Conservation (phyloP, 2,329 filamentous ascomycete genomes). For the Exophiala phaeomuriformis region DNA sequence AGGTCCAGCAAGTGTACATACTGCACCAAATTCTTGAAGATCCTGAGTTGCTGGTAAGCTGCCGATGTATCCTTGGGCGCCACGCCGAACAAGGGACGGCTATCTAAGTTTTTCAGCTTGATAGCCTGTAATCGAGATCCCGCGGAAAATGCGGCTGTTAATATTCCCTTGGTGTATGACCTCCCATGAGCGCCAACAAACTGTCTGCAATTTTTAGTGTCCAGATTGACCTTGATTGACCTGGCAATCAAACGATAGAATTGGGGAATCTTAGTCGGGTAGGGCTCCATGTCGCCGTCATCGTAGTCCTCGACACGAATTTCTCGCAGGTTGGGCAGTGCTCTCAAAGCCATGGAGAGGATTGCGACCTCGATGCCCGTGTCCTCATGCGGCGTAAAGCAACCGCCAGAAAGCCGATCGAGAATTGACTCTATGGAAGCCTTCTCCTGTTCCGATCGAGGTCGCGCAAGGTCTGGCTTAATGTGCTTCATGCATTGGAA, state of each 20-base stretch:
- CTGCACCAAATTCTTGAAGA: conserved; percentile 13
- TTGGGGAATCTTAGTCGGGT: conserved; percentile 6
- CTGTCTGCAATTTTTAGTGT: conserved; percentile 5
- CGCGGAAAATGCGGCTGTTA: conserved; percentile 15
- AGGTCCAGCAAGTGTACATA: conserved; percentile 14
- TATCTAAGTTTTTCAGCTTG: conserved; percentile 13
- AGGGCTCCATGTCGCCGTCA: neutral
- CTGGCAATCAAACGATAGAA: conserved; percentile 18
- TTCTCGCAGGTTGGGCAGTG: conserved; percentile 16
- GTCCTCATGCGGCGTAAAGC: conserved; percentile 19
- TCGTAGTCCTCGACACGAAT: conserved; percentile 16
- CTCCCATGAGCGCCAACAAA: conserved; percentile 10
- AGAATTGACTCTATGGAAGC: conserved; percentile 2
- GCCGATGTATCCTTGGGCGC: conserved; percentile 10
- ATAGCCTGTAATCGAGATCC: conserved; percentile 14
- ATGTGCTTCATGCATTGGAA: conserved; percentile 12
- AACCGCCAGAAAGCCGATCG: conserved; percentile 8
- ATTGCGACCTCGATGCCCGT: conserved; percentile 17
- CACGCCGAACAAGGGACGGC: conserved; percentile 13
- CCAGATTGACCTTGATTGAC: conserved; percentile 6
- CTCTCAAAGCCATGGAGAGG: conserved; percentile 9
- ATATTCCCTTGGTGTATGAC: conserved; percentile 17
- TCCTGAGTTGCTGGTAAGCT: conserved; percentile 13
- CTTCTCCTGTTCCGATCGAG: conserved; percentile 3
- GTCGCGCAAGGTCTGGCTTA: neutral